Evolutionary conservation across 2,329 filamentous ascomycete genomes (phyloP).

Genomic region (Furcasterigmium sp.): DNA sequence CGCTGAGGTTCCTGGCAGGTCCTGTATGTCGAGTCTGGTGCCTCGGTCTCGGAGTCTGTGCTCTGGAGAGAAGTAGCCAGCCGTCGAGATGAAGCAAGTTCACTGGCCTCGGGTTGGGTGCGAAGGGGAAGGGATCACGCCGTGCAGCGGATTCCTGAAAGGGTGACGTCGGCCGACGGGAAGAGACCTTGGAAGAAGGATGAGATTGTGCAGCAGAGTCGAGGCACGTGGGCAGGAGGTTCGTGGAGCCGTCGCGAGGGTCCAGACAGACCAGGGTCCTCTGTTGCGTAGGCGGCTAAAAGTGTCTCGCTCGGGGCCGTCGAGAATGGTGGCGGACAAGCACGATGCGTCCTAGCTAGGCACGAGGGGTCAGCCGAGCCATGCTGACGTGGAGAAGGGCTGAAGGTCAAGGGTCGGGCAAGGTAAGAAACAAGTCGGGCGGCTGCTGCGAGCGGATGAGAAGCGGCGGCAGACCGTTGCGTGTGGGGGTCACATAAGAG

Average conservation of each 20-base stretch:
- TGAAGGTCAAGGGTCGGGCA: neutral
- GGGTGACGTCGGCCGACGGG: constrained; percentile 8
- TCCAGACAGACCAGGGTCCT: too few relatives aligned
- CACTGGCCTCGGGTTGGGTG: constrained; percentile 1
- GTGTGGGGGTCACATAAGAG: too few relatives aligned
- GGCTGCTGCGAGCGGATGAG: neutral
- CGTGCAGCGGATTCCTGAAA: constrained; percentile 5
- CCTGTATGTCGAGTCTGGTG: neutral
- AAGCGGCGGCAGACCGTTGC: neutral
- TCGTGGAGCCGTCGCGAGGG: neutral
- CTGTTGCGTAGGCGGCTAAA: too few relatives aligned
- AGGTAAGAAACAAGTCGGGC: neutral
- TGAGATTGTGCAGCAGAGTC: constrained; percentile 1
- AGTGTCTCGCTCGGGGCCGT: too few relatives aligned
- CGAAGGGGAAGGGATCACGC: constrained; percentile 5
- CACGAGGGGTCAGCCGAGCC: neutral
- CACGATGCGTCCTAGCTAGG: neutral
- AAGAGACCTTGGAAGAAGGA: constrained; percentile 3
- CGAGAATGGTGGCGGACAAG: too few relatives aligned
- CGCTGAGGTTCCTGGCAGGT: constrained; percentile 1
- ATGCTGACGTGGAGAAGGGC: neutral
- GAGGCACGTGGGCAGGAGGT: constrained; percentile 5
- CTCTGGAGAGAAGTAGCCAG: constrained; percentile 3
- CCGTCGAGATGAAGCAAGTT: constrained; percentile 4
- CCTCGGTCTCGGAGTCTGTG: constrained; percentile 3